These are phyloP conservation scores for Aspergillus diversus DNA, from an alignment of 495 filamentous ascomycete species.

Conservation along the genomic window DNA sequence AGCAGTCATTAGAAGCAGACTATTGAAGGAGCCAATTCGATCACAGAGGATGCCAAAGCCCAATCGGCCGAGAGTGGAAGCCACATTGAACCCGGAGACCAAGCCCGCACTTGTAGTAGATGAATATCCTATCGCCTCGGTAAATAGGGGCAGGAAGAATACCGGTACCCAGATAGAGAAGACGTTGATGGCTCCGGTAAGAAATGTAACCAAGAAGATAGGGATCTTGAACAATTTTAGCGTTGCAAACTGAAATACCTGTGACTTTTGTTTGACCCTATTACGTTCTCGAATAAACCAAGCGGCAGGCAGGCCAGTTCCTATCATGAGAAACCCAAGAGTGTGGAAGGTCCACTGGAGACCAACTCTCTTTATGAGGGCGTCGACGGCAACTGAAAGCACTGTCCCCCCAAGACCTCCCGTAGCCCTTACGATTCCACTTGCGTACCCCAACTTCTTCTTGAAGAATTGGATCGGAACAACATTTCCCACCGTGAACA, in stretches of 20 bases:
- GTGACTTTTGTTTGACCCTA: not conserved
- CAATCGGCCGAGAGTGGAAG: not conserved
- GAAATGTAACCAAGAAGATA: not conserved
- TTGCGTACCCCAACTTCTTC: not conserved
- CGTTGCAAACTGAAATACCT: constrained; percentile 1
- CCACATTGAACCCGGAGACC: not conserved
- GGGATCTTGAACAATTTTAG: constrained; percentile 2
- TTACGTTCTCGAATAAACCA: constrained; percentile 3
- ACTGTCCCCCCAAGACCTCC: constrained; percentile 9
- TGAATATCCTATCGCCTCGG: constrained; percentile 2
- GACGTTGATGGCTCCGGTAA: constrained; percentile 3
- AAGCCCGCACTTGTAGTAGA: not conserved
- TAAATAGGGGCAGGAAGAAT: constrained; percentile 5
- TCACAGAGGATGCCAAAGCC: constrained; percentile 3
- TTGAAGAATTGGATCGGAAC: constrained; percentile 5
- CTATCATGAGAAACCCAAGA: not conserved
- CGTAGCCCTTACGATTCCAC: not conserved
- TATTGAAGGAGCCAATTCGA: constrained; percentile 5
- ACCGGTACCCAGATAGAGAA: constrained; percentile 6
- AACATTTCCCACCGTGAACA: constrained; percentile 6
- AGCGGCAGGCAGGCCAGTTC: constrained; percentile 3
- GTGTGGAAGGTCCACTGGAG: constrained; percentile 9
- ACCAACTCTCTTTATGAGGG: constrained; percentile 3
- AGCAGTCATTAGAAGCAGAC: not conserved
- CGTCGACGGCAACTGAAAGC: not conserved